Conservation (phyloP, 148 eudicot genomes). For the Limonium bicolor region DNA sequence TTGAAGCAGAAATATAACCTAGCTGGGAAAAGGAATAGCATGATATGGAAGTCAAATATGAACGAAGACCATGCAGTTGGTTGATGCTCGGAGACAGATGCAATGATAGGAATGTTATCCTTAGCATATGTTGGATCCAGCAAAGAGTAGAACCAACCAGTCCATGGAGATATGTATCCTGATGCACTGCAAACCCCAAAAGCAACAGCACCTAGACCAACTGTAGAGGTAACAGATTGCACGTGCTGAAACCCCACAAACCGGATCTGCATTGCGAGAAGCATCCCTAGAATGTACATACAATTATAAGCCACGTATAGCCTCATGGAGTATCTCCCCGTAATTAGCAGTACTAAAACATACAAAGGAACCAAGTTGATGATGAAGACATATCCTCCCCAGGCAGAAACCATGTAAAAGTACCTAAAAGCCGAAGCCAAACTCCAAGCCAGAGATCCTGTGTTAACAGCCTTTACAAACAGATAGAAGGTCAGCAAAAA, state of each 20-base stretch:
- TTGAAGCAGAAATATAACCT: constrained; percentile 97
- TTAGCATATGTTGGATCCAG: constrained; percentile 97
- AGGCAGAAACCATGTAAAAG: constrained; percentile 96
- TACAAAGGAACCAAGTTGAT: constrained; percentile 83
- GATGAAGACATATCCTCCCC: constrained; percentile 99
- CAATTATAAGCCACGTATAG: constrained; percentile 90
- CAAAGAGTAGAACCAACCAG: constrained; percentile 95
- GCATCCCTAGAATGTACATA: constrained; percentile 83
- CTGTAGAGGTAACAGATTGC: constrained; percentile 73
- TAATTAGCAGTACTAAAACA: constrained; percentile 75
- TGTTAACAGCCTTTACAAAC: constrained; percentile 92
- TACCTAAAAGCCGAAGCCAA: constrained; percentile 86
- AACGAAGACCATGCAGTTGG: constrained; percentile 99
- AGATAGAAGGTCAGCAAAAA: constrained; percentile 67
- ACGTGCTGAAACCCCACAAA: constrained; percentile 98
- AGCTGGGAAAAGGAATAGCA: constrained; percentile 89
- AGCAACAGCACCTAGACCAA: constrained; percentile 67
- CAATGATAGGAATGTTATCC: constrained; percentile 95
- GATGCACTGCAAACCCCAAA: constrained; percentile 90
- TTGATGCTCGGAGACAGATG: constrained; percentile 98
- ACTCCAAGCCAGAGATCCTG: constrained; percentile 86
- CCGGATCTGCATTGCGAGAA: constrained; percentile 96
- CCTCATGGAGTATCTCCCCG: constrained; percentile 93
- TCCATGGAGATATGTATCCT: constrained; percentile 97
- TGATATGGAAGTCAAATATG: constrained; percentile 96